Evolutionary conservation across 148 eudicot genomes (phyloP).

Genomic region (Heliamphora exappendiculata): DNA sequence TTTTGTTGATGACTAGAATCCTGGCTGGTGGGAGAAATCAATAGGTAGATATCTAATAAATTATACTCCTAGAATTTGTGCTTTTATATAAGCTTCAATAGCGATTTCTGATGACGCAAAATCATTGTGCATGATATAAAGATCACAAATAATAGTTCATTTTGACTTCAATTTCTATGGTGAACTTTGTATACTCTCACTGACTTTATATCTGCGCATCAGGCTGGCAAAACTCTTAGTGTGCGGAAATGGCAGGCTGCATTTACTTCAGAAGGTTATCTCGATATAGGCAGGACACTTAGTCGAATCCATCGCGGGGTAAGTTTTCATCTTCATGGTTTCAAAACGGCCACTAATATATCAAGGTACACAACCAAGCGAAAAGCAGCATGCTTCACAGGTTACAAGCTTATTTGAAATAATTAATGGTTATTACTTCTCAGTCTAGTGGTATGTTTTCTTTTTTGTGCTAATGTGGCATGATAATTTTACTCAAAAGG

Average conservation of each 20-base stretch:
- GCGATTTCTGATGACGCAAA: not conserved
- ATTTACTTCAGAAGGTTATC: constrained; percentile 76
- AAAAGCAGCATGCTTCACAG: not conserved
- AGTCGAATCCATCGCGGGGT: constrained; percentile 91
- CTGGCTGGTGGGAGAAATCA: no score
- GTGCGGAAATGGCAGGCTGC: constrained; percentile 84
- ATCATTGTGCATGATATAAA: not conserved
- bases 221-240: constrained; percentile 91
- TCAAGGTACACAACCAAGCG: not conserved
- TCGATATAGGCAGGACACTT: constrained; percentile 84
- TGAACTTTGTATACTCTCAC: not conserved
- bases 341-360: not conserved
- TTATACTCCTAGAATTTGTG: not conserved
- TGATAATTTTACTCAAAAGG: not conserved
- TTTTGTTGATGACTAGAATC: no score
- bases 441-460: not conserved
- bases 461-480: not conserved
- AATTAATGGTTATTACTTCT: not conserved
- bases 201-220: constrained; percentile 10
- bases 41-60: no score
- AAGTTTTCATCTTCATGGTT: constrained; percentile 24
- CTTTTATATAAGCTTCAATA: not conserved
- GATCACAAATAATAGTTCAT: not conserved
- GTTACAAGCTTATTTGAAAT: not conserved
- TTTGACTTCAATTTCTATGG: not conserved